Evolutionary conservation across 2,329 filamentous ascomycete genomes (phyloP).

Genomic region (Meredithiella fracta): DNA sequence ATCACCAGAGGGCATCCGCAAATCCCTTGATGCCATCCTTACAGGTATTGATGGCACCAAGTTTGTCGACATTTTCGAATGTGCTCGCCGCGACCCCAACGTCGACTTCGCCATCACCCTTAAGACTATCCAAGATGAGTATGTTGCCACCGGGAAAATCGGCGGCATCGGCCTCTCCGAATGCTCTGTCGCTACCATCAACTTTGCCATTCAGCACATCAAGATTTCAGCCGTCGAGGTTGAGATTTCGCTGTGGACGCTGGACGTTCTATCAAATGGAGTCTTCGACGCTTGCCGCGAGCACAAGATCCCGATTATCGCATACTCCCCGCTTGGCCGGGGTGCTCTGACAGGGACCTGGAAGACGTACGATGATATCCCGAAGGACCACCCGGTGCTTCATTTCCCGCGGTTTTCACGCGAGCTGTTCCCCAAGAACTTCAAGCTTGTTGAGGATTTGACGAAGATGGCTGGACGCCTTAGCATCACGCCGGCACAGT

Average conservation of each 20-base stretch:
- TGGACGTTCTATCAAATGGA: conserved; percentile 34
- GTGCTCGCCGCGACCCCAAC: conserved; percentile 37
- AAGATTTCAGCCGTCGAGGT: conserved; percentile 35
- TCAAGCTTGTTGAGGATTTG: conserved; percentile 42
- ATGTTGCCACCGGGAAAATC: conserved; percentile 35
- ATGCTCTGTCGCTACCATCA: conserved; percentile 31
- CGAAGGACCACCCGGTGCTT: conserved; percentile 31
- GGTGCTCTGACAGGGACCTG: conserved; percentile 39
- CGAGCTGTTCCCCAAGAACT: conserved; percentile 46
- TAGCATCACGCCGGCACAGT: conserved; percentile 42
- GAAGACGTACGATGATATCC: conserved; percentile 37
- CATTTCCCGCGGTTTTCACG: conserved; percentile 42
- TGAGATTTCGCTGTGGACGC: conserved; percentile 35
- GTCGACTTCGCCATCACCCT: conserved; percentile 29
- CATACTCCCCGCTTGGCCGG: conserved; percentile 54
- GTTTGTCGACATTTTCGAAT: conserved; percentile 44
- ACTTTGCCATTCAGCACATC: conserved; percentile 28
- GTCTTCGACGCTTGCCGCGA: conserved; percentile 41
- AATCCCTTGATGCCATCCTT: conserved; percentile 41
- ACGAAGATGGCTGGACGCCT: conserved; percentile 42
- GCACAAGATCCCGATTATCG: conserved; percentile 50
- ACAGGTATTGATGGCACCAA: conserved; percentile 35
- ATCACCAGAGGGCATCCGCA: conserved; percentile 35
- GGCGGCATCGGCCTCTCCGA: conserved; percentile 37
- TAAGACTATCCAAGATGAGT: conserved; percentile 29